Conservation (phyloP, 148 eudicot genomes). For the Salicornia ramosissima region DNA sequence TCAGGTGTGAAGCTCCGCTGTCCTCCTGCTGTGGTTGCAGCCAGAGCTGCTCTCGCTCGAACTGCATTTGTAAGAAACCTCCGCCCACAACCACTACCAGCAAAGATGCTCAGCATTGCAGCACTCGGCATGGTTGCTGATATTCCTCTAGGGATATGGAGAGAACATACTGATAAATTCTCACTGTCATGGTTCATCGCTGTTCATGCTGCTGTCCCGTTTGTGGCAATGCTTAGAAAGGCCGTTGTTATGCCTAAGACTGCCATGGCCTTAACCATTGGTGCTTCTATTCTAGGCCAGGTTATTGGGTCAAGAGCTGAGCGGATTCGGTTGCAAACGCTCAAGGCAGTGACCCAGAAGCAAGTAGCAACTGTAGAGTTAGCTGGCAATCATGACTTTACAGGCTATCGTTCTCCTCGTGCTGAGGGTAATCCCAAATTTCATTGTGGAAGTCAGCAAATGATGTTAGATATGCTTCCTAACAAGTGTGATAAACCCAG, state of each 20-base stretch:
- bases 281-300: conserved; percentile 73
- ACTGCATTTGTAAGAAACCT: conserved; percentile 60
- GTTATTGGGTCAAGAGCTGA: conserved; percentile 79
- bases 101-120: conserved; percentile 58
- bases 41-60: conserved; percentile 74
- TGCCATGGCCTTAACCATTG: conserved; percentile 79
- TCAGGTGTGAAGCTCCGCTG: conserved; percentile 63
- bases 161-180: conserved; percentile 70
- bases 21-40: conserved; percentile 71
- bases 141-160: conserved; percentile 73
- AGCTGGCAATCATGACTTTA: conserved; percentile 12
- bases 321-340: conserved; percentile 30
- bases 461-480: conserved; percentile 26
- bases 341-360: conserved; percentile 40
- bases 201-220: conserved; percentile 82
- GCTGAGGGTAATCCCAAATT: conserved; percentile 11
- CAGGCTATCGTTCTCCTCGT: conserved; percentile 13
- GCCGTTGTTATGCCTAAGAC: conserved; percentile 73
- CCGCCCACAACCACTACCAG: conserved; percentile 68
- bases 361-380: conserved; percentile 20
- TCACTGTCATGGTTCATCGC: conserved; percentile 74
- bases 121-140: conserved; percentile 68
- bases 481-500: conserved; percentile 20
- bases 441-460: conserved; percentile 34
- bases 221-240: conserved; percentile 83